phyloP scores from a whole-genome alignment of 176 grass and related monocot genomes.

The Echinochloa phyllopogon region DNA sequence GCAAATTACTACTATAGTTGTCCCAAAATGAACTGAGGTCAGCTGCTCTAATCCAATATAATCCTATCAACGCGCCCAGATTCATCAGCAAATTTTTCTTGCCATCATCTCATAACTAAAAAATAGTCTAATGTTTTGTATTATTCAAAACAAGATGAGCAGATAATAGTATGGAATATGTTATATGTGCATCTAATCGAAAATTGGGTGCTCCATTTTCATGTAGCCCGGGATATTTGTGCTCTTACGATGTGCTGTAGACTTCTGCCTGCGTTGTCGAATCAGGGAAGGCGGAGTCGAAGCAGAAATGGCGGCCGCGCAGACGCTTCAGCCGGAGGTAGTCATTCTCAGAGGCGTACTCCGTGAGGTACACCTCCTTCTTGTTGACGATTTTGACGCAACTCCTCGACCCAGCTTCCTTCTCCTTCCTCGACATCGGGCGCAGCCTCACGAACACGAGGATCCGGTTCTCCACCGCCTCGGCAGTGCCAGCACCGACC shows the following conservation, averaged over 20 bases:
- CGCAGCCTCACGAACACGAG: conserved; percentile 84
- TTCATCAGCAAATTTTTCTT: neutral
- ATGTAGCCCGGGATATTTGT: neutral
- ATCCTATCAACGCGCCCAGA: neutral
- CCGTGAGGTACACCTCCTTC: conserved; percentile 88
- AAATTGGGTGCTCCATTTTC: neutral
- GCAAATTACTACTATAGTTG: neutral
- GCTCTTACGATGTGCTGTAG: conserved; percentile 80
- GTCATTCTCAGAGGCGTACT: conserved; percentile 84
- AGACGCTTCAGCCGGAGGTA: conserved; percentile 89
- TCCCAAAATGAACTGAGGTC: neutral
- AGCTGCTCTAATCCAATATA: neutral
- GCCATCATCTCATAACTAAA: neutral
- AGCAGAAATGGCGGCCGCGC: conserved; percentile 92
- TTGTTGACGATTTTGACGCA: conserved; percentile 96
- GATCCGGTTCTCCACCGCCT: conserved; percentile 60
- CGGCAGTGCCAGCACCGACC: conserved; percentile 37
- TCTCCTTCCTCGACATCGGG: conserved; percentile 81
- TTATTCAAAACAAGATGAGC: neutral
- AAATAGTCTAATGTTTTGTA: neutral
- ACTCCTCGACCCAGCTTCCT: conserved; percentile 66
- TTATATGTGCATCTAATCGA: conserved; percentile 3
- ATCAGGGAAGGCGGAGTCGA: conserved; percentile 86
- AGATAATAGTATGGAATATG: conserved; percentile 28
- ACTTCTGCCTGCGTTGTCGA: conserved; percentile 77